Evolutionary conservation across 2,329 filamentous ascomycete species (phyloP), one percentile per base, ranked within the genome.

Genomic region (Dactylellina parvicollis): DNA sequence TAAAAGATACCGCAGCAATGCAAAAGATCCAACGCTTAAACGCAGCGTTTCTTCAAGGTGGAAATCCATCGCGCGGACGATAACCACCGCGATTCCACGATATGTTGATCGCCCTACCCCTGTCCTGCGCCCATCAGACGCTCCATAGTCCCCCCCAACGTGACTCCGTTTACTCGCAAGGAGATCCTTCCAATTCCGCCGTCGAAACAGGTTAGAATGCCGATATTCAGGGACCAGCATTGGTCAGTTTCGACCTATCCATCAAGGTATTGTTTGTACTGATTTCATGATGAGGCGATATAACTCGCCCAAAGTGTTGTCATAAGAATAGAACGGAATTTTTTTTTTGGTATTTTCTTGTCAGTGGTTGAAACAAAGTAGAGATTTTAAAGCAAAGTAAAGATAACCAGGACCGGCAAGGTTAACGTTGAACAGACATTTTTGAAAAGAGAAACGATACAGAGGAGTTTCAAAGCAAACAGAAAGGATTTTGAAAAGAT

Each of bases 401-500:
- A 24, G 67, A 65, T 72, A 72, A 65, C 67, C 59, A 65, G 54
- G 67, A 16, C 67, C 59, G 14, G 59, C 67, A 60, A 65, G 67
- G 67, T 59, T 72, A 72, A 64, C 59, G 34, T 59, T 50, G 38
- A 59, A 65, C 50, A 59, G 26, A 49, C 10, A 44, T 59, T 24
- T 14, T 22, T 10, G 16, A 38, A 40, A 49, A 56, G 16, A 28
- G 7, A 32, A 36, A 38, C 1, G 8, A 49, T 18, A 12, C 16
- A 34, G 20, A 57, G 34, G 32, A 47, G 57, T n/a, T n/a, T n/a
- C n/a, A 42, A 14, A 59, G 60, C 38, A 50, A 46, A 55, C 67
- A 47, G 34, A 36, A 60, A 47, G 46, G 20, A 24, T 40, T 38
- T 7, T 3, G 18, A 16, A 42, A 38, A 54, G n/a, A n/a, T n/a